These are phyloP conservation scores for Xanthoconium purpureum DNA, from an alignment of 768 basidiomycete genomes.

Conservation along the genomic window DNA sequence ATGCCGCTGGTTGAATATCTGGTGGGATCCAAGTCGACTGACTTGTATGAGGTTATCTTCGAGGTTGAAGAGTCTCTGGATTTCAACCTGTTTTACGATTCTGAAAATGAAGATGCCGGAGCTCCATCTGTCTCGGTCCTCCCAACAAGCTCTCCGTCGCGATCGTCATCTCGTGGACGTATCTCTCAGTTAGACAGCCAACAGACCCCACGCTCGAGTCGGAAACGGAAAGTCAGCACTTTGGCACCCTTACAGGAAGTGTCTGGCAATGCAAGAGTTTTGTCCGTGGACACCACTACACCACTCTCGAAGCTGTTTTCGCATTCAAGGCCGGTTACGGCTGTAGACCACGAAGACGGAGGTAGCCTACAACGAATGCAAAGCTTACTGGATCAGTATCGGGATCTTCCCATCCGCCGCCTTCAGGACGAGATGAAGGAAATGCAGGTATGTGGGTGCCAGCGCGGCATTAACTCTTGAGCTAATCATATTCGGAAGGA, in stretches of 20 bases:
- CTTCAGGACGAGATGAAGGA: slow-evolving; percentile 83
- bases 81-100: slow-evolving; percentile 49
- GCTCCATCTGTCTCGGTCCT: slow-evolving; percentile 6
- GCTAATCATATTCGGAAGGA: slow-evolving; percentile 40
- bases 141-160: slow-evolving; percentile 11
- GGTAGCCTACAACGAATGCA: slow-evolving; percentile 55
- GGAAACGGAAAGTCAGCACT: slow-evolving; percentile 28
- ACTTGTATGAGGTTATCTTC: slow-evolving; percentile 77
- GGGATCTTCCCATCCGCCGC: slow-evolving; percentile 58
- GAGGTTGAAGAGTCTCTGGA: slow-evolving; percentile 56
- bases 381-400: slow-evolving; percentile 58
- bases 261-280: slow-evolving; percentile 29
- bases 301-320: slow-evolving; percentile 29
- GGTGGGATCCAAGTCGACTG: slow-evolving; percentile 64
- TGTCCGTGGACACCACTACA: slow-evolving; percentile 29
- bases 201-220: slow-evolving; percentile 5
- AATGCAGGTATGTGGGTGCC: slow-evolving; percentile 52
- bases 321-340: slow-evolving; percentile 18
- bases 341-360: slow-evolving; percentile 34
- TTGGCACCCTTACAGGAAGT: slow-evolving; percentile 28
- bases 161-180: slow-evolving; percentile 1
- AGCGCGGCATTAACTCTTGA: background rate
- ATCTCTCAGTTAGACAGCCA: slow-evolving; percentile 8
- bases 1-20: slow-evolving; percentile 75
- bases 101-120: slow-evolving; percentile 40